These are phyloP conservation scores for Tulasnella sp. DNA, from an alignment of 768 basidiomycete species.

Conservation along the genomic window DNA sequence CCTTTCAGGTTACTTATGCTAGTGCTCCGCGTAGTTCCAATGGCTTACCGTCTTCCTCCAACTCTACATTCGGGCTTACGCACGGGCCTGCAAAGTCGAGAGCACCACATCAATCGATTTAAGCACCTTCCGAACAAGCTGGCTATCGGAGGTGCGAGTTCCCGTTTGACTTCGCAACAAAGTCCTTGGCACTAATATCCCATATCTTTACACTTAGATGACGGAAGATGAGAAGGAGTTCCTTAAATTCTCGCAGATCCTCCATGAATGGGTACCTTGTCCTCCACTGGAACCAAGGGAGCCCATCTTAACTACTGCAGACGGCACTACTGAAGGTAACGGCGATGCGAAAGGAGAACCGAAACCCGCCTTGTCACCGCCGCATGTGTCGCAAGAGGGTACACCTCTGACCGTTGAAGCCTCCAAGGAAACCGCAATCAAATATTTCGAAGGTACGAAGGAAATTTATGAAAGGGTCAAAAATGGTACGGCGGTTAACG, in stretches of 20 bases:
- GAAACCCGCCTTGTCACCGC: constrained; percentile 36
- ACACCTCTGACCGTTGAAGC: constrained; percentile 14
- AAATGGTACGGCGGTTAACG: no score
- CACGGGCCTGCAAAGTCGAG: constrained; percentile 70
- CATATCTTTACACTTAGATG: neutral
- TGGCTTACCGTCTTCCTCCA: constrained; percentile 68
- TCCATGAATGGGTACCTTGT: constrained; percentile 15
- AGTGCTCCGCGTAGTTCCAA: constrained; percentile 36
- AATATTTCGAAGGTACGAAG: constrained; percentile 52
- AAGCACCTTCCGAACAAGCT: constrained; percentile 41
- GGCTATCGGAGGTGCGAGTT: constrained; percentile 28
- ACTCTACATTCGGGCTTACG: constrained; percentile 66
- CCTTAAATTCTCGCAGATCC: constrained; percentile 16
- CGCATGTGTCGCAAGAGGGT: constrained; percentile 53
- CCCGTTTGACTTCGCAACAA: neutral
- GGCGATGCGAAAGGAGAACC: constrained; percentile 14
- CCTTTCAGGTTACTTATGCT: neutral
- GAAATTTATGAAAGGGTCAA: no score
- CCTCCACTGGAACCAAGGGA: constrained; percentile 8
- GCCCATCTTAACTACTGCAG: neutral
- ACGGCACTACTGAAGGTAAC: neutral
- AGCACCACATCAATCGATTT: constrained; percentile 11
- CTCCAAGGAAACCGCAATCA: constrained; percentile 40
- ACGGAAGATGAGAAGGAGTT: constrained; percentile 17
- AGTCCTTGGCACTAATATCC: neutral